phyloP scores from a whole-genome alignment of 805 yeast species.

The Saccharomycopsis guyanensis region DNA sequence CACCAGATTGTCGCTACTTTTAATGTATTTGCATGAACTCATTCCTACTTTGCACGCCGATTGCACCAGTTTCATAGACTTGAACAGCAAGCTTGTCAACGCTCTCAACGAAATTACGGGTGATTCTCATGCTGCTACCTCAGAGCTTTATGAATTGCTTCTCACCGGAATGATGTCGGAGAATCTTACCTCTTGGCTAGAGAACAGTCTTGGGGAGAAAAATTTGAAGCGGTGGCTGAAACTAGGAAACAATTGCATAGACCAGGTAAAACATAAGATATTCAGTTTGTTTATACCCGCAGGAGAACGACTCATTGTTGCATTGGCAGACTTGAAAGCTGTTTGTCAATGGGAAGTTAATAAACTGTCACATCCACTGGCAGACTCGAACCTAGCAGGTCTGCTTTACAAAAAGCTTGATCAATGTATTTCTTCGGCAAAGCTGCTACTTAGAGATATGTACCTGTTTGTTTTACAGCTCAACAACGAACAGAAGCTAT shows the following conservation, averaged over 20 bases:
- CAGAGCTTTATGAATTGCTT: conserved; percentile 39
- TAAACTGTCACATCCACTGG: conserved; percentile 5
- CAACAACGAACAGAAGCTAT: conserved; percentile 39
- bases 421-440: conserved; percentile 18
- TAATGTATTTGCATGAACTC: conserved; percentile 30
- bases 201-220: conserved; percentile 59
- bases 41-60: conserved; percentile 27
- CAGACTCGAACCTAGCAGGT: conserved; percentile 8
- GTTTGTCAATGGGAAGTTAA: conserved; percentile 30
- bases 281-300: conserved; percentile 47
- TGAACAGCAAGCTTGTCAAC: conserved; percentile 29
- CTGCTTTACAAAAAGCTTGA: conserved; percentile 1
- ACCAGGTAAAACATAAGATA: conserved; percentile 38
- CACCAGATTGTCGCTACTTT: conserved; percentile 28
- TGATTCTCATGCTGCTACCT: conserved; percentile 27
- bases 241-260: conserved; percentile 44
- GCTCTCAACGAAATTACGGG: conserved; percentile 27
- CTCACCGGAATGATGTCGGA: conserved; percentile 45
- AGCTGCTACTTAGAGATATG: conserved; percentile 26
- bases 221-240: conserved; percentile 51
- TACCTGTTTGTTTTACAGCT: conserved; percentile 34
- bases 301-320: conserved; percentile 45
- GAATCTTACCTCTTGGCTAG: conserved; percentile 48
- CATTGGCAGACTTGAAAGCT: conserved; percentile 37
- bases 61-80: conserved; percentile 32